phyloP scores from a whole-genome alignment of 768 basidiomycete species.

The Podaxis carcinomalis region DNA sequence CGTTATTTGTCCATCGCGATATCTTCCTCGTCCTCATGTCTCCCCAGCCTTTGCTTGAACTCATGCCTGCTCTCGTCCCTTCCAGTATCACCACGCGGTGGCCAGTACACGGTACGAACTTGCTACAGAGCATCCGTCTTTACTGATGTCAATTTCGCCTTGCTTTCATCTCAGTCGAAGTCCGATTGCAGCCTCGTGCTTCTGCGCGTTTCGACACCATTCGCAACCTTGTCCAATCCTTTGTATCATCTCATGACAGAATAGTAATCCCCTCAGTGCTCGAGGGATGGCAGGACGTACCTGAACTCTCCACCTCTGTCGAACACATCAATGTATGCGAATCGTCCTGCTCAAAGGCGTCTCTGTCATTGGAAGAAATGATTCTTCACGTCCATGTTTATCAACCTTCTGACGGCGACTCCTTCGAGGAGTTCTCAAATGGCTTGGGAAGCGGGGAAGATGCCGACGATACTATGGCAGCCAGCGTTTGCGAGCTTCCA shows the following conservation, averaged over 20 bases:
- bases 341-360: slow-evolving; percentile 52
- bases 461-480: slow-evolving; percentile 80
- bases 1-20: slow-evolving; percentile 38
- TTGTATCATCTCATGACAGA: slow-evolving; percentile 52
- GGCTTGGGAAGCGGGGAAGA: slow-evolving; percentile 48
- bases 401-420: slow-evolving; percentile 65
- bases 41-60: background rate
- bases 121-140: background rate
- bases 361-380: slow-evolving; percentile 53
- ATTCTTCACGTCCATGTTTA: slow-evolving; percentile 84
- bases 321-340: slow-evolving; percentile 75
- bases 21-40: slow-evolving; percentile 5
- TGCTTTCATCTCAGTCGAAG: slow-evolving; percentile 60
- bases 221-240: slow-evolving; percentile 56
- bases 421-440: slow-evolving; percentile 71
- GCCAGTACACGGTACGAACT: slow-evolving; percentile 59
- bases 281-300: slow-evolving; percentile 75
- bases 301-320: slow-evolving; percentile 67
- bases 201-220: slow-evolving; percentile 77
- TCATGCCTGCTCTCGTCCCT: background rate
- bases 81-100: slow-evolving; percentile 30
- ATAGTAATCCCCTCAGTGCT: slow-evolving; percentile 69
- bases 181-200: slow-evolving; percentile 64
- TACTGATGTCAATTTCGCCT: background rate
- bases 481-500: slow-evolving; percentile 86